A percentile compares a stretch with the other conserved stretches of the same genome.
Conservation (phyloP, 179 eudicot species). For the Corrigiola litoralis region DNA sequence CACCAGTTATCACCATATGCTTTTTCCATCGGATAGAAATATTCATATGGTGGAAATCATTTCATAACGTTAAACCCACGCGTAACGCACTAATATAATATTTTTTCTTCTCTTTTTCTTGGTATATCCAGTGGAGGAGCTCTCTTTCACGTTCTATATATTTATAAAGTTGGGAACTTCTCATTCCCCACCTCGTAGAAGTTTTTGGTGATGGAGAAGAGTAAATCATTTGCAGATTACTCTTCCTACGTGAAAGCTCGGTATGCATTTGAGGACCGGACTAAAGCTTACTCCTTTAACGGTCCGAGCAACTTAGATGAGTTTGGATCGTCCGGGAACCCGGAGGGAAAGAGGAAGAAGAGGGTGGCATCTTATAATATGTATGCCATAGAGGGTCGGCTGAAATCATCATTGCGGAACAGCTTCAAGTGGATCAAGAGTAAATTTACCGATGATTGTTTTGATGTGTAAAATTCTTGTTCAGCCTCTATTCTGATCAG, state of each 20-base stretch:
- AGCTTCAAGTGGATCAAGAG: constrained; percentile 48
- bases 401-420: constrained; percentile 35
- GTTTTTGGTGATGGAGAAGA: constrained; percentile 35
- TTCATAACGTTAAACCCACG: constrained; percentile 18
- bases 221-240: constrained; percentile 35
- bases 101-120: not conserved
- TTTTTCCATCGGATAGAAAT: constrained; percentile 1
- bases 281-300: constrained; percentile 32
- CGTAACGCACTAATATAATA: constrained; percentile 15
- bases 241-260: constrained; percentile 28
- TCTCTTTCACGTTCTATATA: constrained; percentile 9
- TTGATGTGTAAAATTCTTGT: constrained; percentile 22
- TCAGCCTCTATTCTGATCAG: not conserved
- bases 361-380: constrained; percentile 41
- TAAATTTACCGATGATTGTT: constrained; percentile 27
- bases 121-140: constrained; percentile 11
- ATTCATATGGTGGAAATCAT: constrained; percentile 3
- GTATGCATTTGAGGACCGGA: constrained; percentile 30
- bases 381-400: constrained; percentile 39
- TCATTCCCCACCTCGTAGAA: not conserved
- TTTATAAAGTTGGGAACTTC: constrained; percentile 3
- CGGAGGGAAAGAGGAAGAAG: constrained; percentile 43
- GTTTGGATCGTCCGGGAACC: constrained; percentile 26
- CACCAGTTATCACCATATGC: constrained; percentile 27
- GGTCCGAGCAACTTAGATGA: constrained; percentile 39